These are phyloP conservation scores for Pythium rishiriense DNA, from an alignment of 352 stramenopile species.

Conservation along the genomic window DNA sequence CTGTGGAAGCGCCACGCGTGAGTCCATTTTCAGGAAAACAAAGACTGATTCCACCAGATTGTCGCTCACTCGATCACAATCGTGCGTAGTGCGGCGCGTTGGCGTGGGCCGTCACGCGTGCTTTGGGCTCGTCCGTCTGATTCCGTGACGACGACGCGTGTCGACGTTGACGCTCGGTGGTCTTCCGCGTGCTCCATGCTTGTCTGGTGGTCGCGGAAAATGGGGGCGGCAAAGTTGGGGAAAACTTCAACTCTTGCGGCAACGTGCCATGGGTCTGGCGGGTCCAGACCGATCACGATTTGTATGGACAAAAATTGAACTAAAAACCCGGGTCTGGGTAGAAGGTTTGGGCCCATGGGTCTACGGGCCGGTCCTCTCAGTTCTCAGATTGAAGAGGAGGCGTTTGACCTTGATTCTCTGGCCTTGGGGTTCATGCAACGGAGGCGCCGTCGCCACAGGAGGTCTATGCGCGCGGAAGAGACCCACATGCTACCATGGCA, in stretches of 20 bases:
- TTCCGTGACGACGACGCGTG: neutral
- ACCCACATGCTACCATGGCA: neutral
- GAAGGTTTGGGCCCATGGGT: neutral
- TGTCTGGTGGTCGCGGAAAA: neutral
- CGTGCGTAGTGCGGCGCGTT: constrained; percentile 15
- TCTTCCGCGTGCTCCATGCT: constrained; percentile 3
- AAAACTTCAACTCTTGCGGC: constrained; percentile 24
- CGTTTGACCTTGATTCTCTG: neutral
- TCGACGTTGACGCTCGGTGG: neutral
- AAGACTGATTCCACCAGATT: neutral
- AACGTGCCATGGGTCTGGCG: neutral
- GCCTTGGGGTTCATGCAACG: neutral
- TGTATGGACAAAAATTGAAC: neutral
- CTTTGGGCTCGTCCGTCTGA: constrained; percentile 1
- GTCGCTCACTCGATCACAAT: constrained; percentile 32
- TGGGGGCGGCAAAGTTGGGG: constrained; percentile 15
- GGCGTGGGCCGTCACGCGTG: neutral
- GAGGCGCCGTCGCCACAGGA: neutral
- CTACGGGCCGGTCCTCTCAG: too few relatives aligned
- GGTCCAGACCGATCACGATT: neutral
- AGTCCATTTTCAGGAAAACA: constrained; percentile 7
- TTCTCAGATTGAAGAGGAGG: neutral
- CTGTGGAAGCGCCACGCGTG: constrained; percentile 20
- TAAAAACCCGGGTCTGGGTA: neutral
- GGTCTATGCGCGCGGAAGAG: constrained; percentile 4